A percentile compares a stretch with the other conserved stretches of the same genome.
Conservation (phyloP, 768 basidiomycete genomes). For the Auriculariales sp. region DNA sequence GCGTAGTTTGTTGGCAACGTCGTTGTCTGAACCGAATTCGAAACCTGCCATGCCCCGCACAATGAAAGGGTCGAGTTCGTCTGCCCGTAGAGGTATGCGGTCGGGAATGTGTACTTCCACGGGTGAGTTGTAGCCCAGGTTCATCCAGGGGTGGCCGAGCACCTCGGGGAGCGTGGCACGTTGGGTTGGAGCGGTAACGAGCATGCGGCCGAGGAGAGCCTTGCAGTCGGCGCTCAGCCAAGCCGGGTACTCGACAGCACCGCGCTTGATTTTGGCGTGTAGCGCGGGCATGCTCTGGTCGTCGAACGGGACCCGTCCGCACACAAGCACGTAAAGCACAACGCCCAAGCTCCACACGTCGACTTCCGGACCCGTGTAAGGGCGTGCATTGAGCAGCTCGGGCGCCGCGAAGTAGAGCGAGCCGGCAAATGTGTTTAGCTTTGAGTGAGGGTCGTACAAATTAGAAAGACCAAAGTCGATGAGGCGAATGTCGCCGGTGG, state of each 20-base stretch:
- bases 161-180: conserved; percentile 80
- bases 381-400: conserved; percentile 89
- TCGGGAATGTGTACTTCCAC: conserved; percentile 77
- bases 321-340: conserved; percentile 93
- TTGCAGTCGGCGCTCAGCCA: conserved; percentile 98
- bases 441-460: conserved; percentile 9
- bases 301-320: conserved; percentile 97
- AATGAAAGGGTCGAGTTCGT: conserved; percentile 78
- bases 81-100: conserved; percentile 76
- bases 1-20: conserved; percentile 62
- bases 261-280: conserved; percentile 97
- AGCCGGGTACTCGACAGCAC: conserved; percentile 89
- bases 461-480: conserved; percentile 11
- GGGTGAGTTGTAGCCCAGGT: conserved; percentile 66
- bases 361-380: conserved; percentile 95
- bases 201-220: conserved; percentile 82
- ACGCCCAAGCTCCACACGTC: conserved; percentile 99
- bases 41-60: conserved; percentile 90
- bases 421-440: conserved; percentile 88
- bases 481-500: conserved; percentile 7
- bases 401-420: conserved; percentile 98
- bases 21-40: conserved; percentile 83
- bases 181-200: conserved; percentile 76
- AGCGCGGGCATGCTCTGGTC: conserved; percentile 98
- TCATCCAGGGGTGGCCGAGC: conserved; percentile 83